Percentiles rank a stretch among this genome's conserved stretches.
phyloP scores from a whole-genome alignment of 331 rosid genomes.

The Spiraea crenata region DNA sequence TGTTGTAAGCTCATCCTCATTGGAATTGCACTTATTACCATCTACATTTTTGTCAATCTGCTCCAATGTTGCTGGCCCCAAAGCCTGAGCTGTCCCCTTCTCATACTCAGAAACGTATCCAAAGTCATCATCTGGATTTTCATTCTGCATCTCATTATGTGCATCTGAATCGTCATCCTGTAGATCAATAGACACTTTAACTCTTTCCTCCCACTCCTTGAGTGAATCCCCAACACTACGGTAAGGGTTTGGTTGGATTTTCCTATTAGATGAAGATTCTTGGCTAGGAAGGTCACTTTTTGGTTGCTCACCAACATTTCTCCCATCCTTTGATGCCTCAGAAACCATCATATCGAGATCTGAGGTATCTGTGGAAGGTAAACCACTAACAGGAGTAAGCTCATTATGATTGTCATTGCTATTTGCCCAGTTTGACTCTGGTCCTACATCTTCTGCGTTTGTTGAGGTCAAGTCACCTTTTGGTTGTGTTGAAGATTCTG shows the following conservation, averaged over 20 bases:
- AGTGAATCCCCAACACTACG: constrained; percentile 74
- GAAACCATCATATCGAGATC: constrained; percentile 51
- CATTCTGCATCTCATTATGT: constrained; percentile 53
- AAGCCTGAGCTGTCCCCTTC: constrained; percentile 78
- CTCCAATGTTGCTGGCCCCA: constrained; percentile 87
- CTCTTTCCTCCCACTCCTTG: constrained; percentile 70
- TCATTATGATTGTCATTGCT: constrained; percentile 40
- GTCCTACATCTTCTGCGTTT: constrained; percentile 31
- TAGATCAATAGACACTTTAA: constrained; percentile 58
- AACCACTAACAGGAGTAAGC: constrained; percentile 49
- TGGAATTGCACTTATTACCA: constrained; percentile 34
- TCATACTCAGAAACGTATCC: constrained; percentile 76
- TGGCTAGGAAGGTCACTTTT: constrained; percentile 34
- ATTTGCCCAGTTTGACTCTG: constrained; percentile 50
- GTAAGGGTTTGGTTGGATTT: constrained; percentile 65
- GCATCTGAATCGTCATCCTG: constrained; percentile 39
- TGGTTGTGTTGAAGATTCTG: constrained; percentile 48
- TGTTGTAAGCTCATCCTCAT: constrained; percentile 36
- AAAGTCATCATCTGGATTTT: constrained; percentile 72
- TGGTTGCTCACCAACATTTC: constrained; percentile 40
- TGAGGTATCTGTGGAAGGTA: constrained; percentile 52
- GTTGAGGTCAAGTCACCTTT: constrained; percentile 45
- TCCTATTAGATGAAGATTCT: constrained; percentile 44
- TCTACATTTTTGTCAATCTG: constrained; percentile 60
- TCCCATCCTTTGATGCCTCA: constrained; percentile 59